A percentile compares a stretch with the other conserved stretches of the same genome.
These are phyloP conservation scores for Botrytis tulipae DNA, from an alignment of 2,329 filamentous ascomycete genomes.

Conservation along the genomic window DNA sequence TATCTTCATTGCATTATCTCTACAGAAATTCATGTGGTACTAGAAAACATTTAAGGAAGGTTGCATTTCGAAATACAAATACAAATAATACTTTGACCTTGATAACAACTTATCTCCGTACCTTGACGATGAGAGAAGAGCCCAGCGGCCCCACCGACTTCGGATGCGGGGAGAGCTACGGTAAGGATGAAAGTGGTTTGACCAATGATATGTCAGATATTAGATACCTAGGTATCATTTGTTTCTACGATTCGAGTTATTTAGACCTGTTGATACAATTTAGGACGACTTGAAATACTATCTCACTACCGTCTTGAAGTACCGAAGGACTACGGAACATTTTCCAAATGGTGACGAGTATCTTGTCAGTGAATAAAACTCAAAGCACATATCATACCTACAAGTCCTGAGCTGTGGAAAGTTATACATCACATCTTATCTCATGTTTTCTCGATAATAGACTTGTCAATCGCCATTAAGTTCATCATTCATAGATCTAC, in stretches of 20 bases:
- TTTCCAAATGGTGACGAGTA: too few species aligned
- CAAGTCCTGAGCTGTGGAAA: neutral
- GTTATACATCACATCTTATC: neutral
- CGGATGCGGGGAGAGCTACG: conserved; percentile 15
- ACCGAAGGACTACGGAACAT: neutral
- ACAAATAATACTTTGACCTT: neutral
- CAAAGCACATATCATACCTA: neutral
- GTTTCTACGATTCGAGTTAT: neutral
- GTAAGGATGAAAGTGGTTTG: neutral
- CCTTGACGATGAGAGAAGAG: neutral
- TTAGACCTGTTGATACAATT: neutral
- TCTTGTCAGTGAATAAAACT: neutral
- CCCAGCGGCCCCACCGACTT: conserved; percentile 5
- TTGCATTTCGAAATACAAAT: neutral
- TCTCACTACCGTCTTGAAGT: neutral
- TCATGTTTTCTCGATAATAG: neutral
- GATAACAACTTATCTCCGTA: neutral
- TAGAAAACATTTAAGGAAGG: neutral
- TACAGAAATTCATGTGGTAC: neutral
- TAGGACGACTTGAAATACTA: neutral
- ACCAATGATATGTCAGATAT: neutral
- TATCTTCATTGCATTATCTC: neutral
- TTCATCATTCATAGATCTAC: conserved; percentile 33
- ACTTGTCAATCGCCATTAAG: neutral
- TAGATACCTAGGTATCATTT: neutral